Evolutionary conservation across 495 filamentous ascomycete species (phyloP), one percentile per base, ranked within the genome.

Genomic region (Talaromyces stipitatus): DNA sequence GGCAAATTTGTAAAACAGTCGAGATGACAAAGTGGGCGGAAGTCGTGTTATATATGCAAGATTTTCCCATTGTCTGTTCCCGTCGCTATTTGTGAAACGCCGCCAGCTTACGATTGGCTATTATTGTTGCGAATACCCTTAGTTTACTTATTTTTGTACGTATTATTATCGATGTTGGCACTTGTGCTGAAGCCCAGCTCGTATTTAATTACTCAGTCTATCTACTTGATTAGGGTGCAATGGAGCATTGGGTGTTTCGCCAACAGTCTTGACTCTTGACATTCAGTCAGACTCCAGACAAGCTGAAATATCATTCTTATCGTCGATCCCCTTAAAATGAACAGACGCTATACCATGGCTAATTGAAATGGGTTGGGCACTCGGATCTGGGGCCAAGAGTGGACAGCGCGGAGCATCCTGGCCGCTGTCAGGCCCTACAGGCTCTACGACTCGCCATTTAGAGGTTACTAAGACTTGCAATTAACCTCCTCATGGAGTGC

Each of bases 1-100:
- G 20, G 65, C 72, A 11, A 75, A 71, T 55, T 58, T 77, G 10
- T 77, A 66, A 48, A 26, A 48, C 4, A 1, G 18, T 36, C 32
- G n/a, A 41, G n/a, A 4, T 4, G 14, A 38, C 6, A 18, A 41
- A 2, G 36, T 18, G 36, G 36, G 36, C 16, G 18, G 36, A 7
- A 6, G n/a, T 41, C 36, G 16, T 41, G n/a, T n/a, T n/a, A n/a
- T 41, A 18, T 38, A 38, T 41, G n/a, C 36, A 41, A 41, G n/a
- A 20, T 41, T 41, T 41, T 41, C n/a, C n/a, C 14, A 41, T 16
- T 18, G 4, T 41, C n/a, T 6, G 36, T 41, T 41, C 36, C n/a
- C 6, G 5, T 20, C n/a, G n/a, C 18, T 41, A n/a, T 41, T 18
- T 14, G 18, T 16, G 36, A 41, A 18, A 8, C 16, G 36, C n/a